Percentiles rank a stretch among this genome's conserved stretches.
phyloP scores from a whole-genome alignment of 768 basidiomycete genomes.

The Dendrothele bispora region DNA sequence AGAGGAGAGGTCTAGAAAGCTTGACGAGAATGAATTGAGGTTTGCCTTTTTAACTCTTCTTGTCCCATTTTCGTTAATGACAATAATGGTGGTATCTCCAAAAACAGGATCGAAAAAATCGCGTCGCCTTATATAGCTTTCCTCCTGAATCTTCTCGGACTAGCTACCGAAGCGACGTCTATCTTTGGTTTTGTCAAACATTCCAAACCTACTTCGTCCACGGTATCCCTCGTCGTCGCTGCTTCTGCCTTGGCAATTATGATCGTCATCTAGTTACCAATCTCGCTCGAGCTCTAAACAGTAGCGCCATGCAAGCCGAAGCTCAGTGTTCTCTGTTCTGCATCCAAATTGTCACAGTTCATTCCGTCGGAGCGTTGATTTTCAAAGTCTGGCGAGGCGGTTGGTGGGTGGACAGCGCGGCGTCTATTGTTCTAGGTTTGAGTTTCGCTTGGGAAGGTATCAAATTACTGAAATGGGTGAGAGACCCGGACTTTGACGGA shows the following conservation, averaged over 20 bases:
- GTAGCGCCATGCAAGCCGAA: constrained; percentile 43
- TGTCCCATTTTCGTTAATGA: no score
- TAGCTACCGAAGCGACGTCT: constrained; percentile 37
- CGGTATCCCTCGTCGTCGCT: constrained; percentile 42
- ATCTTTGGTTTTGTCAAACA: constrained; percentile 33
- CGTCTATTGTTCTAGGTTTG: constrained; percentile 37
- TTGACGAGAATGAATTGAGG: no score
- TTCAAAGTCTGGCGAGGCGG: constrained; percentile 40
- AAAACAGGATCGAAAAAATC: constrained; percentile 38
- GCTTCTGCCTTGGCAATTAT: constrained; percentile 37
- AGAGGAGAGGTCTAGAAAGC: no score
- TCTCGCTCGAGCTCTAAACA: constrained; percentile 42
- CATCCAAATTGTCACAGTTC: constrained; percentile 40
- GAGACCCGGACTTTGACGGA: constrained; percentile 31
- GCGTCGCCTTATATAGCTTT: constrained; percentile 35
- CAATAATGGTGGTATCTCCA: no score
- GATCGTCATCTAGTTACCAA: constrained; percentile 39
- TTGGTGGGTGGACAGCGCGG: constrained; percentile 51
- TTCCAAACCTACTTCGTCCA: constrained; percentile 36
- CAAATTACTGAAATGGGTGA: constrained; percentile 42
- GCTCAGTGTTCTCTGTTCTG: constrained; percentile 44
- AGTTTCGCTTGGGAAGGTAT: constrained; percentile 45
- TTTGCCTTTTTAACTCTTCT: no score
- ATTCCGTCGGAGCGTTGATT: constrained; percentile 40
- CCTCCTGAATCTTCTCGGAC: constrained; percentile 33